Evolutionary conservation across 192 early-diverging fungal genomes (phyloP).

Genomic region (Glomus cerebriforme): DNA sequence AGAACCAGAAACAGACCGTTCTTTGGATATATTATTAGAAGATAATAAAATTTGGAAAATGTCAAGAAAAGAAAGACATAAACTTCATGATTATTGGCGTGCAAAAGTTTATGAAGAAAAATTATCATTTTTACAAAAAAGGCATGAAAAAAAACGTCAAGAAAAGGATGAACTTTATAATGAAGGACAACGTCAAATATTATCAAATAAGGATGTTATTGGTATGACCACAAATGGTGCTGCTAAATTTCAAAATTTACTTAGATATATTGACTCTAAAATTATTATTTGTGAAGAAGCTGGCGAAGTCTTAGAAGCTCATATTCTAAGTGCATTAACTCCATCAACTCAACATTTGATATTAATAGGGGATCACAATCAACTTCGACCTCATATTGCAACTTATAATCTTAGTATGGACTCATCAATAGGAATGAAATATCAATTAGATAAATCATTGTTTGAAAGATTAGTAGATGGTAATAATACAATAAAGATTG

Average conservation of each 20-base stretch:
- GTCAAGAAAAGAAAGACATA: constrained; percentile 45
- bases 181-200: constrained; percentile 38
- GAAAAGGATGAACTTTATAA: constrained; percentile 38
- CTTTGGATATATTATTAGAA: too few species aligned
- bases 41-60: constrained; percentile 53
- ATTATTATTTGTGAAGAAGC: too few species aligned
- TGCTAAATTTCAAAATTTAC: constrained; percentile 44
- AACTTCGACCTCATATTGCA: background rate
- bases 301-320: too few species aligned
- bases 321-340: too few species aligned
- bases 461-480: too few species aligned
- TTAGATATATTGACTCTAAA: constrained; percentile 41
- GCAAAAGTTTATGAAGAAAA: constrained; percentile 14
- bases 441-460: too few species aligned
- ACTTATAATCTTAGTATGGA: constrained; percentile 36
- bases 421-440: constrained; percentile 39
- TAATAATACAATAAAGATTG: too few species aligned
- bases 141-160: constrained; percentile 1
- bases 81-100: constrained; percentile 43
- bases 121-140: constrained; percentile 21
- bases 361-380: too few species aligned
- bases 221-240: too few species aligned
- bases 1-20: too few species aligned
- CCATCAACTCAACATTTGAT: too few species aligned
- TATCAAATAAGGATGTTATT: constrained; percentile 43